These are phyloP conservation scores for Ilex aquifolium DNA, from an alignment of 257 asterid genomes.

Conservation along the genomic window DNA sequence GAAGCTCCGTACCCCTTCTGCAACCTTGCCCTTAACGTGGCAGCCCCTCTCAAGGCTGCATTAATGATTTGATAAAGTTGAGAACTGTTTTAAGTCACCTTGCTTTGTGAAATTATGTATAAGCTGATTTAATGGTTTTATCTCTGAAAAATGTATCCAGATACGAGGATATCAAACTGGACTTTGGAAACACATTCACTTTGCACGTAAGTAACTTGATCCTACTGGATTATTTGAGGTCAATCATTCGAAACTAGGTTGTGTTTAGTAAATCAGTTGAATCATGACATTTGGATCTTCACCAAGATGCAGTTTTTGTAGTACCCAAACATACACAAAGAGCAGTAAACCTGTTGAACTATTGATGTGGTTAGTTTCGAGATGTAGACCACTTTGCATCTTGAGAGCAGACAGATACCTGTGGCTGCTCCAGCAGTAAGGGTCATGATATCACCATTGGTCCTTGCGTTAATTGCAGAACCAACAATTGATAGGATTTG, in stretches of 20 bases:
- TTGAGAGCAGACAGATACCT: slow-evolving; percentile 31
- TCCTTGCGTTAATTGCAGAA: slow-evolving; percentile 69
- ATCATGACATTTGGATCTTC: too few relatives aligned
- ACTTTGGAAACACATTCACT: not conserved
- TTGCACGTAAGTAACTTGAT: not conserved
- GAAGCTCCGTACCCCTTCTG: slow-evolving; percentile 48
- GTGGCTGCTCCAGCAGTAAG: slow-evolving; percentile 93
- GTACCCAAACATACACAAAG: too few relatives aligned
- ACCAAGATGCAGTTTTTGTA: too few relatives aligned
- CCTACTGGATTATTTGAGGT: not conserved
- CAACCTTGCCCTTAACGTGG: slow-evolving; percentile 60
- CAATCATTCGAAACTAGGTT: too few relatives aligned
- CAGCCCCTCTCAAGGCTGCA: slow-evolving; percentile 81
- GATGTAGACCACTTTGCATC: not conserved
- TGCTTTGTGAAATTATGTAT: not conserved
- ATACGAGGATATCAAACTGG: not conserved
- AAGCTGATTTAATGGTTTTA: not conserved
- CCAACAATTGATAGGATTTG: slow-evolving; percentile 56
- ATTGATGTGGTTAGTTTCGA: not conserved
- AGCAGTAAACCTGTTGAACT: too few relatives aligned
- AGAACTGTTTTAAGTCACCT: not conserved
- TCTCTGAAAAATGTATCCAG: not conserved
- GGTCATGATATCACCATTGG: slow-evolving; percentile 78
- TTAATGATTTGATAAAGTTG: not conserved
- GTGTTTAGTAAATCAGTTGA: too few relatives aligned